phyloP scores from a whole-genome alignment of 2,329 filamentous ascomycete genomes.

The Fusarium foetens region DNA sequence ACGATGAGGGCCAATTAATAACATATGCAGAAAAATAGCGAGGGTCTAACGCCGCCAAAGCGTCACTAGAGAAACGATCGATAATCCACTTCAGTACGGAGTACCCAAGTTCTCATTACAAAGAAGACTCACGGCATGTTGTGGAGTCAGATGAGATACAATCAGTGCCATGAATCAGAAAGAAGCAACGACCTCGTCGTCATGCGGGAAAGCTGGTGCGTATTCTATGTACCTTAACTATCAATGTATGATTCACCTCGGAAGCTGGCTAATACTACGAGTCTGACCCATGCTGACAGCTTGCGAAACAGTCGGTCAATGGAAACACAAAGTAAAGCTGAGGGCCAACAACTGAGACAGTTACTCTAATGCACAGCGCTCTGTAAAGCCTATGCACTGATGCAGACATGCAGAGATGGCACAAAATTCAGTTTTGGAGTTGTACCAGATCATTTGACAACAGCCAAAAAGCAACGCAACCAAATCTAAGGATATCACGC shows the following conservation, averaged over 20 bases:
- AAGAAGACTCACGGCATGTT: neutral
- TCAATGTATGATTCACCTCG: neutral
- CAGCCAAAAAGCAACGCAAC: conserved; percentile 16
- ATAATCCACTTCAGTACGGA: neutral
- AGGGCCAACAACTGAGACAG: conserved; percentile 9
- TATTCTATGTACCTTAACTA: neutral
- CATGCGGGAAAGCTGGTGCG: neutral
- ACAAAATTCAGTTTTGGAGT: neutral
- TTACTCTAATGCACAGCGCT: neutral
- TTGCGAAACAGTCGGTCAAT: neutral
- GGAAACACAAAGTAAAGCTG: neutral
- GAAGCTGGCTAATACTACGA: neutral
- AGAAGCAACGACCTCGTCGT: neutral
- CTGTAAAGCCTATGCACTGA: neutral
- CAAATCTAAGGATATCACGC: conserved; percentile 29
- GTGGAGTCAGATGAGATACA: neutral
- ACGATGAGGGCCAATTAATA: conserved; percentile 1
- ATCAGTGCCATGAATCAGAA: neutral
- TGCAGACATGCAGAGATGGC: neutral
- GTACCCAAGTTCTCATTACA: neutral
- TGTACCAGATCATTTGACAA: neutral
- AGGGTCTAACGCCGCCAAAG: neutral
- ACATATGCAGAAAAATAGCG: neutral
- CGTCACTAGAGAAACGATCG: neutral
- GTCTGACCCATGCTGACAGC: conserved; percentile 1